These are phyloP conservation scores for Globisporangium takayamanum DNA, from an alignment of 352 stramenopile genomes.

Conservation along the genomic window DNA sequence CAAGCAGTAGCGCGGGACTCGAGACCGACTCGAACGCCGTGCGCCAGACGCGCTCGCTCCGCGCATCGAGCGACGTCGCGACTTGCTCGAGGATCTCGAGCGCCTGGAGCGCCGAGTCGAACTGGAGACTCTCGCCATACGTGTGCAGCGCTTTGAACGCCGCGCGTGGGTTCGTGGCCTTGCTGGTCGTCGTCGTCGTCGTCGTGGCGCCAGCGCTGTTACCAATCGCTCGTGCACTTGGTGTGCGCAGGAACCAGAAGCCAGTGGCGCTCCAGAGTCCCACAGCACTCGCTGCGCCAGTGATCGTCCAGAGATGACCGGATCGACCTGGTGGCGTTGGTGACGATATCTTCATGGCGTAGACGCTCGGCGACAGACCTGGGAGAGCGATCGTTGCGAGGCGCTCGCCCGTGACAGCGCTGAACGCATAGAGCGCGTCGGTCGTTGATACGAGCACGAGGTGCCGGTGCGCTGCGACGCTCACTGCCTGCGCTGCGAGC, in stretches of 20 bases:
- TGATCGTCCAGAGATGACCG: conserved; percentile 40
- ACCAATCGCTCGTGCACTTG: conserved; percentile 40
- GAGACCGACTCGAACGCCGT: conserved; percentile 31
- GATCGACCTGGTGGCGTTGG: conserved; percentile 6
- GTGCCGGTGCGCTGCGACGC: conserved; percentile 38
- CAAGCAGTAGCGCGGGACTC: conserved; percentile 61
- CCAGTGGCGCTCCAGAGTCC: conserved; percentile 44
- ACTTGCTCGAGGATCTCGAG: conserved; percentile 52
- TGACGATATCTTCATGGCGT: background rate
- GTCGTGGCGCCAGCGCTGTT: background rate
- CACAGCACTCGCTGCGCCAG: conserved; percentile 36
- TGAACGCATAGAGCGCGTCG: conserved; percentile 36
- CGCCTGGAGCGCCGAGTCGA: conserved; percentile 52
- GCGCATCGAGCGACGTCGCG: conserved; percentile 8
- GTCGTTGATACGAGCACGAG: conserved; percentile 23
- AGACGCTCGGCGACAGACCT: background rate
- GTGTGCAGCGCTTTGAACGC: conserved; percentile 37
- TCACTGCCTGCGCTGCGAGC: conserved; percentile 7
- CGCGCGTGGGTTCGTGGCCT: conserved; percentile 15
- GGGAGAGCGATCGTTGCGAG: conserved; percentile 37
- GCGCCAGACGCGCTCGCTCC: conserved; percentile 16
- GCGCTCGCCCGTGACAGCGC: conserved; percentile 37
- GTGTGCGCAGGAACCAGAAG: conserved; percentile 63
- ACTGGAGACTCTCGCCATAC: conserved; percentile 45
- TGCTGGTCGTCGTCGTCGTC: background rate